Base-by-base conservation (phyloP, 345 rosid species). In the Eucalyptus polybractea region DNA sequence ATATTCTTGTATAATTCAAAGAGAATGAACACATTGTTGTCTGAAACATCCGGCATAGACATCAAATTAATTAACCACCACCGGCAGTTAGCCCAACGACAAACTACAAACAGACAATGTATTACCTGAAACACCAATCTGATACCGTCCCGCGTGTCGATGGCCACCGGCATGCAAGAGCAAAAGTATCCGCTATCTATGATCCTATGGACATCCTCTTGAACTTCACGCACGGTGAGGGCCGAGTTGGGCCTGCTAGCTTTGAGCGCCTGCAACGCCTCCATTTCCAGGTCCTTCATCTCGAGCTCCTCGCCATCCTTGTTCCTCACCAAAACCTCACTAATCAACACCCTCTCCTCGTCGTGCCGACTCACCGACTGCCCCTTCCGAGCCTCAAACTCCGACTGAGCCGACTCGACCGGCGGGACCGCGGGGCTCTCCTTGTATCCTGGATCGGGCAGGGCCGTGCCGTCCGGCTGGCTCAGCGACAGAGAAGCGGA, bases 271-370 rank as follows among this genome's bases (percentile, higher is more conserved):
- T 96, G 92, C 87, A 98, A 88, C 6, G 98, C 99, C 92, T 98
- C 99, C 87, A 88, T 90, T 93, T 96, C 99, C 24, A 98, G 93
- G 88, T 96, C 99, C 93, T 97, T 97, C 93, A 95, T 95, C 95
- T 97, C 99, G 6, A 97, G 94, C 91, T 96, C 97, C 87, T 98
- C 99, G 2, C 99, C 99, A 37, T 97, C 99, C 83, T 95, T 97
- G n/a, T 95, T 97, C 93, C 95, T 95, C 88, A 97, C 99, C 89
- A 97, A 90, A 81, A 98, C 98, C 92, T 98, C 99, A 42, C 99
- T 96, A 13, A 97, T 95, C 94, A 96, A 85, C 54, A 97, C 97
- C 89, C 98, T 94, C 95, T 96, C 99, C 93, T 98, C 99, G 19
- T 94, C 93, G n/a, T 91, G 87, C 33, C 96, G 90, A 88, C 94